Evolutionary conservation across 108 stramenopile species (phyloP).

Genomic region (Chaetoceros tenuissimus): DNA sequence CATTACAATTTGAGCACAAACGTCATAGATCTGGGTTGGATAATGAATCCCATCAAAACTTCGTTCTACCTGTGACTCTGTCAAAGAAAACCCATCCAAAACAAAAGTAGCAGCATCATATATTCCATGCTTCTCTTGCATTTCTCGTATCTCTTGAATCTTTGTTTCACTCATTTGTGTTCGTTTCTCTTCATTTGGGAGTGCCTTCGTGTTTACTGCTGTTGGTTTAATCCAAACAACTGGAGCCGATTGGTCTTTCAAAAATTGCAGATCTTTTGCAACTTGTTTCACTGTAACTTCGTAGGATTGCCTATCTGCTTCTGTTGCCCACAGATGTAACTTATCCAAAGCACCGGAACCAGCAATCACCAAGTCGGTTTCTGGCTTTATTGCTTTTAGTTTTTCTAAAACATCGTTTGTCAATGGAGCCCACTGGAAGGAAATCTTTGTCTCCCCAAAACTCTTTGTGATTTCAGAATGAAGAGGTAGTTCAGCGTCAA

Average conservation of each 20-base stretch:
- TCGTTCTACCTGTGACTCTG: constrained; percentile 18
- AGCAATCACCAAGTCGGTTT: constrained; percentile 21
- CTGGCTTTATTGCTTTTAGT: constrained; percentile 17
- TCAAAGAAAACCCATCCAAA: constrained; percentile 33
- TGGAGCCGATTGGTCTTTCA: constrained; percentile 7
- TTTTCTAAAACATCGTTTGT: constrained; percentile 25
- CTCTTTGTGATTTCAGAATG: constrained; percentile 20
- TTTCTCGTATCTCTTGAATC: constrained; percentile 23
- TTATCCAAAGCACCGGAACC: constrained; percentile 31
- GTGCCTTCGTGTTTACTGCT: constrained; percentile 27
- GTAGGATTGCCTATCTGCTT: constrained; percentile 30
- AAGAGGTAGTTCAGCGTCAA: constrained; percentile 9
- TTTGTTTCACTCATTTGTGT: constrained; percentile 35
- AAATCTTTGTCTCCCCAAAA: constrained; percentile 15
- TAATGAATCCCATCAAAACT: constrained; percentile 44
- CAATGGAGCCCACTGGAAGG: constrained; percentile 40
- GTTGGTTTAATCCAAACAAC: constrained; percentile 39
- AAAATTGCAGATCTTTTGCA: constrained; percentile 16
- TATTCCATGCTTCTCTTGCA: constrained; percentile 24
- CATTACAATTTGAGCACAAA: constrained; percentile 16
- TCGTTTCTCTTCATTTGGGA: constrained; percentile 38
- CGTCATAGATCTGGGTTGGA: constrained; percentile 34
- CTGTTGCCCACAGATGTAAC: constrained; percentile 31
- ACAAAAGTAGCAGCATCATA: constrained; percentile 21
- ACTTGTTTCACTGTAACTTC: constrained; percentile 17